Conservation (phyloP, 768 basidiomycete genomes). For the Leccinum incarnatum region DNA sequence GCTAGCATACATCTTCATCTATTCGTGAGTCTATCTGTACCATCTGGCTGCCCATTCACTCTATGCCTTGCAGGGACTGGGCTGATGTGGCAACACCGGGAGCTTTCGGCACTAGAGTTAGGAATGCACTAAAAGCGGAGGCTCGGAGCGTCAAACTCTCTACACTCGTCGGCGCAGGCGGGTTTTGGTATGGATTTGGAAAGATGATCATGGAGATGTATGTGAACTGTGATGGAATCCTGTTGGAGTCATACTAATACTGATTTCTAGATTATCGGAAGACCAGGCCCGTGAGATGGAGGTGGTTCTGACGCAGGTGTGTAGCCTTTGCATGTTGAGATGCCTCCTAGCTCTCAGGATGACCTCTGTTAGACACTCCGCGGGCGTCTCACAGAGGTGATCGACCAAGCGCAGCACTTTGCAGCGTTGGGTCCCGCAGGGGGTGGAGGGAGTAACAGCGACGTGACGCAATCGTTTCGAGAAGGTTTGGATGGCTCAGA, state of each 20-base stretch:
- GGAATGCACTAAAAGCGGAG: conserved; percentile 87
- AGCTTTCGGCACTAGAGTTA: conserved; percentile 72
- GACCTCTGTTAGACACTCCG: conserved; percentile 61
- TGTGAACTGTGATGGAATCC: conserved; percentile 18
- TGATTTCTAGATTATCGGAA: conserved; percentile 62
- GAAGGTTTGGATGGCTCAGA: conserved; percentile 94
- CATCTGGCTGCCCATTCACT: neutral
- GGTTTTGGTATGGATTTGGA: conserved; percentile 92
- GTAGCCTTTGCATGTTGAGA: conserved; percentile 16
- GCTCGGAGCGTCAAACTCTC: conserved; percentile 81
- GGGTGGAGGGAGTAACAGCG: conserved; percentile 49
- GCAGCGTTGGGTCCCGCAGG: conserved; percentile 64
- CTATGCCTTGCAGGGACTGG: conserved; percentile 59
- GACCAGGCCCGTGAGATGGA: conserved; percentile 71
- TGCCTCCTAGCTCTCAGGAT: neutral
- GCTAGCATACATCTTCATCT: conserved; percentile 84
- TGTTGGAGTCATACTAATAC: conserved; percentile 1
- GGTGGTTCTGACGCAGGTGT: conserved; percentile 63
- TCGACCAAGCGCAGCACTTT: conserved; percentile 89
- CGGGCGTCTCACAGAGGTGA: conserved; percentile 69
- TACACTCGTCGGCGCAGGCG: conserved; percentile 80
- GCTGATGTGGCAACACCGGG: conserved; percentile 84
- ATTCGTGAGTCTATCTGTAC: conserved; percentile 48
- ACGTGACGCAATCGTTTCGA: conserved; percentile 71
- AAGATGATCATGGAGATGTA: conserved; percentile 83